These are phyloP conservation scores for Suillus variegatus DNA, from an alignment of 768 basidiomycete genomes.

Conservation along the genomic window DNA sequence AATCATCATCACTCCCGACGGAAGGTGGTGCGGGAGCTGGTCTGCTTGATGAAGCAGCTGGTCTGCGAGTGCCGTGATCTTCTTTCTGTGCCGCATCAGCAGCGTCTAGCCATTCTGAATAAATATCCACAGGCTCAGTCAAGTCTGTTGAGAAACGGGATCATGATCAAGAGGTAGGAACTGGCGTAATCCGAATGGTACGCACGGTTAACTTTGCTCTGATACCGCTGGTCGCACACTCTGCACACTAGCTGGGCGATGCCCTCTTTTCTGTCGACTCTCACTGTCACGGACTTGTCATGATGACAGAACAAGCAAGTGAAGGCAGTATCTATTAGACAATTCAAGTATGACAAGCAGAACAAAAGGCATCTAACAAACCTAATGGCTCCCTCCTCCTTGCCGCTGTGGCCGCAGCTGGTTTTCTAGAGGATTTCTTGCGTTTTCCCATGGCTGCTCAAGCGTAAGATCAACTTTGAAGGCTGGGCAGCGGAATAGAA, in stretches of 20 bases:
- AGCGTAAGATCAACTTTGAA: conserved; percentile 8
- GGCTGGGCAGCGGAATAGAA: neutral
- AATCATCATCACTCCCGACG: conserved; percentile 54
- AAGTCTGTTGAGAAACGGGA: conserved; percentile 53
- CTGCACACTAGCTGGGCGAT: conserved; percentile 79
- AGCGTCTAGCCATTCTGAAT: conserved; percentile 91
- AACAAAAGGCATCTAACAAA: conserved; percentile 28
- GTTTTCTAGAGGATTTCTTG: conserved; percentile 87
- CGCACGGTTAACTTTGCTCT: conserved; percentile 86
- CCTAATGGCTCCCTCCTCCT: conserved; percentile 74
- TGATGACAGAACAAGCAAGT: conserved; percentile 90
- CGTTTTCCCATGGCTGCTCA: conserved; percentile 74
- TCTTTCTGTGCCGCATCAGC: conserved; percentile 80
- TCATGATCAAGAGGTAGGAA: conserved; percentile 13
- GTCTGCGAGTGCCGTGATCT: conserved; percentile 51
- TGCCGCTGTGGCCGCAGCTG: conserved; percentile 61
- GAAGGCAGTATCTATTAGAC: conserved; percentile 69
- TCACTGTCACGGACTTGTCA: conserved; percentile 84
- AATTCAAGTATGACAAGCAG: conserved; percentile 5
- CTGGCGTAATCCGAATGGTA: conserved; percentile 10
- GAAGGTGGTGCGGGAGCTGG: conserved; percentile 34
- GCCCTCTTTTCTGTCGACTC: conserved; percentile 84
- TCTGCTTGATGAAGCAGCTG: conserved; percentile 53
- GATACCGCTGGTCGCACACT: conserved; percentile 85
- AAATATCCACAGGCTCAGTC: conserved; percentile 86